Evolutionary conservation across 108 stramenopile genomes (phyloP).

Genomic region (Schizochytrium sp.): DNA sequence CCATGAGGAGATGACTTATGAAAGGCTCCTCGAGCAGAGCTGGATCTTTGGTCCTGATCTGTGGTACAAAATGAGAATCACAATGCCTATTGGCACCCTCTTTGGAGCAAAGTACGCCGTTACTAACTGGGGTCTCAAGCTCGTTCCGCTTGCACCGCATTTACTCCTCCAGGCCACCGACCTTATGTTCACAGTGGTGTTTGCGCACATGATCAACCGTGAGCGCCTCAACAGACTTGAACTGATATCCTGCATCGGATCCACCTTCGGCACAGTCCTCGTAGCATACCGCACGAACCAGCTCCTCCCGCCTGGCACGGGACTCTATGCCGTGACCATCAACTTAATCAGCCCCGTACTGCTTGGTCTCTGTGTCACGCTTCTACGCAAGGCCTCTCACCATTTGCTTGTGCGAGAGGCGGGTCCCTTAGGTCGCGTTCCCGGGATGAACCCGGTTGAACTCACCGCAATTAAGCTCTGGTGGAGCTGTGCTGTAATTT

Average conservation of each 20-base stretch:
- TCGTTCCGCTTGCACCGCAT: constrained; percentile 69
- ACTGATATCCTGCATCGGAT: constrained; percentile 60
- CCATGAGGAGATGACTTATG: too few species aligned
- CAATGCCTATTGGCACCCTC: constrained; percentile 65
- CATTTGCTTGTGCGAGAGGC: constrained; percentile 62
- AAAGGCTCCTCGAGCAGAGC: neutral
- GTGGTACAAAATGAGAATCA: constrained; percentile 64
- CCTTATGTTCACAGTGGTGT: constrained; percentile 67
- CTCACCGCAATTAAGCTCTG: constrained; percentile 68
- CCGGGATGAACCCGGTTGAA: constrained; percentile 64
- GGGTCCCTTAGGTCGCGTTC: constrained; percentile 59
- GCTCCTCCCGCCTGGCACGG: constrained; percentile 11
- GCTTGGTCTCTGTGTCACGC: constrained; percentile 68
- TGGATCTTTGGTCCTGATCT: constrained; percentile 64
- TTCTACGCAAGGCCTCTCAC: constrained; percentile 66
- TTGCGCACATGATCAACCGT: constrained; percentile 55
- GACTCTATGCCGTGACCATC: constrained; percentile 62
- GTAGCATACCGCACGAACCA: constrained; percentile 61
- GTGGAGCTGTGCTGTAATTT: constrained; percentile 61
- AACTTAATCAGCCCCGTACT: constrained; percentile 68
- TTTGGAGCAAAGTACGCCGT: constrained; percentile 70
- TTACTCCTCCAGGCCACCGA: constrained; percentile 70
- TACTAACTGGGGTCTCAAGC: constrained; percentile 69
- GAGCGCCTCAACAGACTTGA: constrained; percentile 61
- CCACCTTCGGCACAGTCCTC: constrained; percentile 62